A percentile compares a stretch with the other conserved stretches of the same genome.
Evolutionary conservation across 495 filamentous ascomycete genomes (phyloP).

Genomic region (Penicillium ucsense): DNA sequence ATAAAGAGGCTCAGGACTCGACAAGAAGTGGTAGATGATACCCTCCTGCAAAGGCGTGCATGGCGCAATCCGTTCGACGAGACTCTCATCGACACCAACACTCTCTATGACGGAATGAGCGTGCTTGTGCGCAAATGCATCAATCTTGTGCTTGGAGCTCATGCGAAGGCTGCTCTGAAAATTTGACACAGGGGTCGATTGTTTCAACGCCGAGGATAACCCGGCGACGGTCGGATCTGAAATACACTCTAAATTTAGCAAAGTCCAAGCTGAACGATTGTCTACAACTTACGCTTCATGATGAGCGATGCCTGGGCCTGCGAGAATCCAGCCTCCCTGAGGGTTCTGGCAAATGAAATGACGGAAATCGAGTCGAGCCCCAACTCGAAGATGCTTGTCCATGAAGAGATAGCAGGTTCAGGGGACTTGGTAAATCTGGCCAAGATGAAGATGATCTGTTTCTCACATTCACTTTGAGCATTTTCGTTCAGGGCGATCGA

Average conservation of each 20-base stretch:
- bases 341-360: conserved; percentile 47
- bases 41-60: conserved; percentile 75
- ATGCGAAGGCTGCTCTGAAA: conserved; percentile 22
- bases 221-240: conserved; percentile 42
- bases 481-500: conserved; percentile 22
- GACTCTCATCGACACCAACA: conserved; percentile 29
- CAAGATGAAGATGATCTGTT: conserved; percentile 43
- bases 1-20: conserved; percentile 47
- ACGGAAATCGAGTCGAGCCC: conserved; percentile 78
- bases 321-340: conserved; percentile 44
- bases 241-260: background rate
- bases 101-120: conserved; percentile 33
- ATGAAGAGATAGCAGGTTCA: conserved; percentile 32
- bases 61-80: conserved; percentile 62
- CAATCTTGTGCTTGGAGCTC: conserved; percentile 43
- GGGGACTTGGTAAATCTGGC: conserved; percentile 35
- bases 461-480: conserved; percentile 26
- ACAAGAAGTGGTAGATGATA: conserved; percentile 61
- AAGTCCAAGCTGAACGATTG: background rate
- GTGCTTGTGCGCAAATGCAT: conserved; percentile 48
- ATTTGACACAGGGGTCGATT: conserved; percentile 1
- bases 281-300: conserved; percentile 42
- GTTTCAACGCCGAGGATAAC: conserved; percentile 35
- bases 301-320: conserved; percentile 53
- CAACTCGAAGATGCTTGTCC: conserved; percentile 66